These are phyloP conservation scores for Aspergillus sp. DNA, from an alignment of 2,329 filamentous ascomycete genomes.

Conservation along the genomic window DNA sequence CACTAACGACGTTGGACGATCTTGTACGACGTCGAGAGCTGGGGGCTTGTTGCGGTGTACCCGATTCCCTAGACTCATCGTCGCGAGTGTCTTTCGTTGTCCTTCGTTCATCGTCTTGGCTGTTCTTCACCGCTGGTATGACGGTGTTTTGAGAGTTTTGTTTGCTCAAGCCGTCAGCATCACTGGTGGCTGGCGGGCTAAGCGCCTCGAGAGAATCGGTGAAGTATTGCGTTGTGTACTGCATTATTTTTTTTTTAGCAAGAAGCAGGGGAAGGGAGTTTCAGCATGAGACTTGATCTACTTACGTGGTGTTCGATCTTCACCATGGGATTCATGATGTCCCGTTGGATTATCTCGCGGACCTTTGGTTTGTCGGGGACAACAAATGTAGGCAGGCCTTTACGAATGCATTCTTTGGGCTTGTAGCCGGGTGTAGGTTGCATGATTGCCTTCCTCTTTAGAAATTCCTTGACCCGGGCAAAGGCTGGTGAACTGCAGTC, in stretches of 20 bases:
- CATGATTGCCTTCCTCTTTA: constrained; percentile 28
- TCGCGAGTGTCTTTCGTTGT: constrained; percentile 2
- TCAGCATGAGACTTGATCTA: constrained; percentile 16
- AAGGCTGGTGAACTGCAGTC: constrained; percentile 32
- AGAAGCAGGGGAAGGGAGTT: neutral
- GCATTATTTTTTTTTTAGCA: constrained; percentile 8
- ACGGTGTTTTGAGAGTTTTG: neutral
- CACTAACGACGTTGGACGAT: neutral
- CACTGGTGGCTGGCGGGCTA: constrained; percentile 2
- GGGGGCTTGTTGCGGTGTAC: neutral
- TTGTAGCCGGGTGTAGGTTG: constrained; percentile 32
- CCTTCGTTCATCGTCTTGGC: constrained; percentile 1
- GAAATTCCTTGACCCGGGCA: constrained; percentile 28
- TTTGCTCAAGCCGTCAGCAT: neutral
- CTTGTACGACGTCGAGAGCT: constrained; percentile 11
- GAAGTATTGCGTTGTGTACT: constrained; percentile 12
- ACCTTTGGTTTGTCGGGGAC: constrained; percentile 22
- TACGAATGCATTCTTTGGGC: constrained; percentile 28
- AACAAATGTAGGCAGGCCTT: constrained; percentile 29
- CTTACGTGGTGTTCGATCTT: constrained; percentile 36
- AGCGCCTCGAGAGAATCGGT: neutral
- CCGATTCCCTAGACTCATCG: neutral
- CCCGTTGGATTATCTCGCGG: constrained; percentile 21
- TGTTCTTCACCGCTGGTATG: neutral
- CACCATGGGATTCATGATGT: constrained; percentile 32